phyloP scores from a whole-genome alignment of 371 early-diverging fungal species.

The Syncephalis plumigaleata region DNA sequence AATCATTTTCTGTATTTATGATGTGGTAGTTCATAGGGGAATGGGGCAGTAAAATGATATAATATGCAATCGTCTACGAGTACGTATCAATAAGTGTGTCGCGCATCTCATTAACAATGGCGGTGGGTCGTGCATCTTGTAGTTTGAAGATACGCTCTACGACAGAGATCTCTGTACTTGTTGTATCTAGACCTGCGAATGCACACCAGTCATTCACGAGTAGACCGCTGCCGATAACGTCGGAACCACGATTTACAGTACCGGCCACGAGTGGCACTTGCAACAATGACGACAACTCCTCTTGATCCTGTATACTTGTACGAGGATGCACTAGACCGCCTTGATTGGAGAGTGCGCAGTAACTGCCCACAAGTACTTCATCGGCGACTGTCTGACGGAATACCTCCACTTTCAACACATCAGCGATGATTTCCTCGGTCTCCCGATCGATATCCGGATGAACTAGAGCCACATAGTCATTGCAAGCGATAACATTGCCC shows the following conservation, averaged over 20 bases:
- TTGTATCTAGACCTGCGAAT: slow-evolving; percentile 96
- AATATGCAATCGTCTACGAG: slow-evolving; percentile 20
- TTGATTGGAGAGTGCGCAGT: slow-evolving; percentile 94
- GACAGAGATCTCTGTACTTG: slow-evolving; percentile 94
- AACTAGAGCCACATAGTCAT: slow-evolving; percentile 98
- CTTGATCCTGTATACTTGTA: slow-evolving; percentile 92
- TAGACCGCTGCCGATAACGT: slow-evolving; percentile 94
- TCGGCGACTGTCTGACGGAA: slow-evolving; percentile 98
- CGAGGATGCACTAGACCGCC: slow-evolving; percentile 98
- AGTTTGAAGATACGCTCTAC: slow-evolving; percentile 98
- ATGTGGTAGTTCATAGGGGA: no score
- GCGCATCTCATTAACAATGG: slow-evolving; percentile 85
- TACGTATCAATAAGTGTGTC: slow-evolving; percentile 86
- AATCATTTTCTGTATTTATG: no score
- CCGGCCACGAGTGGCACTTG: slow-evolving; percentile 98
- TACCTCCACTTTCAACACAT: slow-evolving; percentile 96
- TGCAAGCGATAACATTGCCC: slow-evolving; percentile 99
- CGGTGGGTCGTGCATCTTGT: slow-evolving; percentile 75
- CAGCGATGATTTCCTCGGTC: slow-evolving; percentile 97
- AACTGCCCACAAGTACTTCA: slow-evolving; percentile 97
- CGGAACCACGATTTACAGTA: slow-evolving; percentile 99
- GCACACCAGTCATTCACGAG: slow-evolving; percentile 99
- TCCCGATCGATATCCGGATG: slow-evolving; percentile 98
- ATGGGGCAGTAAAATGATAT: no score
- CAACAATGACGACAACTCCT: slow-evolving; percentile 95